Evolutionary conservation across 2,329 filamentous ascomycete species (phyloP).

Genomic region (Stemphylium vesicarium): DNA sequence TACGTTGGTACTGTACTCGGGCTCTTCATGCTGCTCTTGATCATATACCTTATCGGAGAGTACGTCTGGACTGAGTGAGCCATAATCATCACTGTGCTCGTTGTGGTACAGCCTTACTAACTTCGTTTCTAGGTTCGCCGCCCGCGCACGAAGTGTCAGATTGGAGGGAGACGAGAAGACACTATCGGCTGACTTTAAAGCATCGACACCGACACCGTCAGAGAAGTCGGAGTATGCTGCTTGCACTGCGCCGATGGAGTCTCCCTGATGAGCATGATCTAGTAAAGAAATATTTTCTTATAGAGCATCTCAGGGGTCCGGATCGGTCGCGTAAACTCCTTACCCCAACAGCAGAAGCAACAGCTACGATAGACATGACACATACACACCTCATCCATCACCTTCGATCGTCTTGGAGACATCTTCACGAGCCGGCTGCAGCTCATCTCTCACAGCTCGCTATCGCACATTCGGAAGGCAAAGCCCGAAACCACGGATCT

Average conservation of each 20-base stretch:
- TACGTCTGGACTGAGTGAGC: constrained; percentile 32
- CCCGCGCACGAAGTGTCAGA: constrained; percentile 20
- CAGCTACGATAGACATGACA: no score
- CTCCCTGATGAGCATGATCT: not conserved
- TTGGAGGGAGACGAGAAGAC: constrained; percentile 33
- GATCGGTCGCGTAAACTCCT: no score
- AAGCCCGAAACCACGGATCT: no score
- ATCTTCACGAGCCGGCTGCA: no score
- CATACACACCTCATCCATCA: no score
- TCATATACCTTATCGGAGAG: constrained; percentile 25
- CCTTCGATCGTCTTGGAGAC: no score
- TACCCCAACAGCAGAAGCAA: no score
- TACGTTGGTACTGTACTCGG: constrained; percentile 28
- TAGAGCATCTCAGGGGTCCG: no score
- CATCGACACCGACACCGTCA: not conserved
- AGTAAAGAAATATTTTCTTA: not conserved
- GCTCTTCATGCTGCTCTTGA: constrained; percentile 24
- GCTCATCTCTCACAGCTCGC: no score
- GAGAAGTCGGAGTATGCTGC: not conserved
- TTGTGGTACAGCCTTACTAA: constrained; percentile 5
- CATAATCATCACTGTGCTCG: no score
- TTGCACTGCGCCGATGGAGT: not conserved
- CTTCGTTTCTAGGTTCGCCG: constrained; percentile 9
- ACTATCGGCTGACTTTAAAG: constrained; percentile 14
- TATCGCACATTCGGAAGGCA: no score